phyloP scores from a whole-genome alignment of 768 basidiomycete species.

The Clitopilus passeckerianus region DNA sequence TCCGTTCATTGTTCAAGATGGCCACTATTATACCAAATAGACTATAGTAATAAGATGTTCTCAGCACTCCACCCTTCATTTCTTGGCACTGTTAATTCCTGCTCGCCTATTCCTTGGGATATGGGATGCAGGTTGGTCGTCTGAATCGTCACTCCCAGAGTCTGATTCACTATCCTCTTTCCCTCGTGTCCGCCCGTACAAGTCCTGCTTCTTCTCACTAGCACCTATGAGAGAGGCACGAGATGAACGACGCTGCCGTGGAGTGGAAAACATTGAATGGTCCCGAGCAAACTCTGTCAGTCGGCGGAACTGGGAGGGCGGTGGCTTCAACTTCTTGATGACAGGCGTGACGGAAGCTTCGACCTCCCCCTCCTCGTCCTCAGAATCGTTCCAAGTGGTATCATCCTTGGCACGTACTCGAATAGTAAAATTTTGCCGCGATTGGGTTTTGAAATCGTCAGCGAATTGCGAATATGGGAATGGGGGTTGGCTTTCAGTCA shows the following conservation, averaged over 20 bases:
- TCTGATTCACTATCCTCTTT: constrained; percentile 33
- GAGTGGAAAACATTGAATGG: constrained; percentile 20
- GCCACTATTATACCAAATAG: not conserved
- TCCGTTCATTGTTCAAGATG: too few species aligned
- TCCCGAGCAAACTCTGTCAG: constrained; percentile 53
- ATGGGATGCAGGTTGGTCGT: constrained; percentile 38
- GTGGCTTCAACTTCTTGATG: constrained; percentile 8
- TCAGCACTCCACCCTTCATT: not conserved
- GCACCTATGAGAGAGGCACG: not conserved
- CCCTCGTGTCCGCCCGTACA: constrained; percentile 32
- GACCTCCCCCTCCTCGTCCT: constrained; percentile 36
- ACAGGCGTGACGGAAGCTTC: constrained; percentile 7
- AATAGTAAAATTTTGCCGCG: not conserved
- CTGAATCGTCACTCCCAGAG: constrained; percentile 42
- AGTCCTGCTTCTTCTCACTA: constrained; percentile 23
- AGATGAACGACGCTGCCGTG: not conserved
- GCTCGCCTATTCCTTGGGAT: constrained; percentile 58
- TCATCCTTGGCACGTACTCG: constrained; percentile 6
- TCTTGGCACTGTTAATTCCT: constrained; percentile 20
- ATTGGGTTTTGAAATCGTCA: constrained; percentile 5
- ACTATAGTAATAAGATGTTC: not conserved
- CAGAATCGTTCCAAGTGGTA: constrained; percentile 29
- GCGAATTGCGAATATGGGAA: constrained; percentile 51
- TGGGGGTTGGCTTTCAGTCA: constrained; percentile 45
- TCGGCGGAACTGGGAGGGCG: constrained; percentile 29